Percentiles rank a stretch among this genome's conserved stretches.
These are phyloP conservation scores for Umbelopsis sp. DNA, from an alignment of 371 early-diverging fungal genomes.

Conservation along the genomic window DNA sequence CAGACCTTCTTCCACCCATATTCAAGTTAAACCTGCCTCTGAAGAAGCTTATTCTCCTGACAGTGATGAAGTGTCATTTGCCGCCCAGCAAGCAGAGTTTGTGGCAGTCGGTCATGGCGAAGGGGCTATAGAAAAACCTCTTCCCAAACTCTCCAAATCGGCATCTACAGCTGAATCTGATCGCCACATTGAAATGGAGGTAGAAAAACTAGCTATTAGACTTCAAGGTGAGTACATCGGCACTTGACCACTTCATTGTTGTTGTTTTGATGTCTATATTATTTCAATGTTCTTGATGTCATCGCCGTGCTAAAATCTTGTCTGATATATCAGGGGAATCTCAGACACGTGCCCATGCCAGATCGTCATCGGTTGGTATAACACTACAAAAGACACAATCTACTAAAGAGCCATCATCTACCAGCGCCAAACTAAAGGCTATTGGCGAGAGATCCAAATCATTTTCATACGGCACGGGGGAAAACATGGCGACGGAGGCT, in stretches of 20 bases:
- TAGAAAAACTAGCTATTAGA: slow-evolving; percentile 6
- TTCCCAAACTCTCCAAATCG: slow-evolving; percentile 3
- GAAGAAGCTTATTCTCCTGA: slow-evolving; percentile 13
- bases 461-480: slow-evolving; percentile 11
- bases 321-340: background rate
- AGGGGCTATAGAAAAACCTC: slow-evolving; percentile 4
- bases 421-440: background rate
- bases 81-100: slow-evolving; percentile 2
- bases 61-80: slow-evolving; percentile 14
- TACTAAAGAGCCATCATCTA: background rate
- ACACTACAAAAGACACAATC: background rate
- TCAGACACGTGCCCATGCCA: background rate
- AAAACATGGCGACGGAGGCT: slow-evolving; percentile 5
- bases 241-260: background rate
- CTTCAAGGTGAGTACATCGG: background rate
- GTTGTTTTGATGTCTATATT: background rate
- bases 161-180: slow-evolving; percentile 1
- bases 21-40: slow-evolving; percentile 27
- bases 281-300: background rate
- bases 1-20: slow-evolving; percentile 44
- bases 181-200: slow-evolving; percentile 11
- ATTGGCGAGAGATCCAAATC: slow-evolving; percentile 12
- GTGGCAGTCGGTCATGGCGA: slow-evolving; percentile 1
- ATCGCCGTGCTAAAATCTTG: background rate
- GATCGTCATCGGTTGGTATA: slow-evolving; percentile 10